Conservation (phyloP, 2,329 filamentous ascomycete genomes). For the Colletotrichum liriopes region DNA sequence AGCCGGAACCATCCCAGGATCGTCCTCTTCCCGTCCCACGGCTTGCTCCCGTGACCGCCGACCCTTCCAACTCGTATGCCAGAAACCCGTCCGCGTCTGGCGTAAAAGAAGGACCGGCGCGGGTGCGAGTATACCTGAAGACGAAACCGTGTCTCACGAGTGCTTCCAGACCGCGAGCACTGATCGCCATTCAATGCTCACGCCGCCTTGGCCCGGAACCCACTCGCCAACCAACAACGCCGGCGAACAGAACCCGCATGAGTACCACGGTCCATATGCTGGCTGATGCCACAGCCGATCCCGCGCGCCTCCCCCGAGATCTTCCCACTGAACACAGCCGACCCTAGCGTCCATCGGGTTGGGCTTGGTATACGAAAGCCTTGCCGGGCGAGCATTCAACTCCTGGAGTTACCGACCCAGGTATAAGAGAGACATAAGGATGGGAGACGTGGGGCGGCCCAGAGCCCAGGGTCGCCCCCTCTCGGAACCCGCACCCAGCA, state of each 20-base stretch:
- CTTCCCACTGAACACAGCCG: neutral
- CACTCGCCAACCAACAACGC: neutral
- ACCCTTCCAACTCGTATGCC: neutral
- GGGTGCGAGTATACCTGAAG: neutral
- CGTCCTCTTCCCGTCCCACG: neutral
- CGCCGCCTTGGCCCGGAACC: neutral
- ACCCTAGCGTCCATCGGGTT: neutral
- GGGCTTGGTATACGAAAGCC: neutral
- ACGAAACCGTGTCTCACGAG: neutral
- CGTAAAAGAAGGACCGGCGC: neutral
- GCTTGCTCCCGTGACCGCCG: neutral
- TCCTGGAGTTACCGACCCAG: neutral
- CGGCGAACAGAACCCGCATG: neutral
- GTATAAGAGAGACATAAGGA: neutral
- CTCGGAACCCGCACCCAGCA: constrained; percentile 21
- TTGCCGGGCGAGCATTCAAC: neutral
- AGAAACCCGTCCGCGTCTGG: neutral
- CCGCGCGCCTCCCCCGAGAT: neutral
- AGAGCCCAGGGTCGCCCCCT: neutral
- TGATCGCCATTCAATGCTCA: neutral
- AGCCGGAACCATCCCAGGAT: neutral
- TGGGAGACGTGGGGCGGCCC: neutral
- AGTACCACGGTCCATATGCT: neutral
- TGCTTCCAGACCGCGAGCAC: neutral
- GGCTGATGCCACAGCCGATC: neutral